Evolutionary conservation across 441 rosid species (phyloP).

Genomic region (Gossypium gossypioides): DNA sequence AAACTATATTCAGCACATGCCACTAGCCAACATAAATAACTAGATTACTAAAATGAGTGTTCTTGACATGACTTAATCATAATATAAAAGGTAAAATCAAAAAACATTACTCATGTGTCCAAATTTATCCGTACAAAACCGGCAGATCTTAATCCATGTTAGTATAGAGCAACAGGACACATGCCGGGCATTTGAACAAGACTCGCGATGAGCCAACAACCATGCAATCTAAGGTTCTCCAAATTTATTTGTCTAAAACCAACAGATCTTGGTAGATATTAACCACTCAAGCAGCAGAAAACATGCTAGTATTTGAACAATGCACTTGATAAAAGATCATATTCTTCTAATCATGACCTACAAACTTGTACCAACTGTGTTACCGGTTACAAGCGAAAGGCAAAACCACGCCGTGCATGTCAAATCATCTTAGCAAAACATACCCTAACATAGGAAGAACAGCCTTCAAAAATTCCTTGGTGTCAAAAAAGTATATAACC

Average conservation of each 20-base stretch:
- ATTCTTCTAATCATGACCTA: conserved; percentile 6
- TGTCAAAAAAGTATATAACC: not conserved
- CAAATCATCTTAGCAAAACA: not conserved
- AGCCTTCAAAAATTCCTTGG: not conserved
- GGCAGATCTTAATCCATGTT: not conserved
- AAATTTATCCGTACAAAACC: not conserved
- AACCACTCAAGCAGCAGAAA: not conserved
- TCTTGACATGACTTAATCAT: not conserved
- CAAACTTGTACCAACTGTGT: not conserved
- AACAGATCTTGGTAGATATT: not conserved
- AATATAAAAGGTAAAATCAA: not conserved
- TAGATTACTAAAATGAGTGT: not conserved
- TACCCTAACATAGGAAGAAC: not conserved
- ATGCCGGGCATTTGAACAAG: not conserved
- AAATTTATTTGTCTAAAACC: not conserved
- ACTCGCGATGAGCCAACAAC: not conserved
- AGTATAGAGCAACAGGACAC: not conserved
- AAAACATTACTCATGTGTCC: not conserved
- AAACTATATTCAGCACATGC: not conserved
- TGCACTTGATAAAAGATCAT: not conserved
- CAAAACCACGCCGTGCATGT: not conserved
- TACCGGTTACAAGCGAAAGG: not conserved
- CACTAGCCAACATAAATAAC: not conserved
- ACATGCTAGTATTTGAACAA: not conserved
- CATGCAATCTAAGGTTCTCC: conserved; percentile 1